Evolutionary conservation across 257 asterid species (phyloP), one percentile per base, ranked within the genome.

Genomic region (Fraxinus quadrangulata): DNA sequence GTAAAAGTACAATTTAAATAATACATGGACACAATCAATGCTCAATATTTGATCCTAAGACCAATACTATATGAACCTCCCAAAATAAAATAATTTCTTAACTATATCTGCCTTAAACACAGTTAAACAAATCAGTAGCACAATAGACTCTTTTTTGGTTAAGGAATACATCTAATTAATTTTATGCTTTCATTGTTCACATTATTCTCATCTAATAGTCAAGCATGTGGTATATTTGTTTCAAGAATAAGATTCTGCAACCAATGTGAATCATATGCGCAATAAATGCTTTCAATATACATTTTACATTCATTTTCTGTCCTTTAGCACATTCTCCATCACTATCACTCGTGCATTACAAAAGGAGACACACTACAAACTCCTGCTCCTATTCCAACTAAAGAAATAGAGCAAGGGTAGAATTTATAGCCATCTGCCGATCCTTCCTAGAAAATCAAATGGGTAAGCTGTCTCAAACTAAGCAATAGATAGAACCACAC

Each of bases 271-370:
- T 26, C 33, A 26, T 24, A 24, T 54, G 19, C 3, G 24, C 10
- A 3, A 17, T 19, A 54, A 14, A 19, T 19, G 63, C 65, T n/a
- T 47, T 16, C 6, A 16, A 47, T 6, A 11, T 63, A 24, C 33
- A 23, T 63, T 63, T 26, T 0, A 24, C 34, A 23, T 26, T 11
- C 21, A 24, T 11, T 26, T 23, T 9, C 9, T 19, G 42, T 19
- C 65, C 12, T 39, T 2, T 49, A 61, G 68, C 34, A 61, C 3
- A 67, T 73, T 67, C 65, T 73, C 75, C 69, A 71, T 13, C 8
- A 71, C 21, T 33, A 51, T 49, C 14, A 47, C 16, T 31, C 23
- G 51, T 73, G 78, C 24, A 47, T 21, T 33, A 26, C 75, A 69
- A 34, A 47, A 28, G 71, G 42, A 54, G 34, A 66, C 36, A 73